A percentile compares a stretch with the other conserved stretches of the same genome.
Evolutionary conservation across 2,329 filamentous ascomycete species (phyloP).

Genomic region (Emergomyces africanus): DNA sequence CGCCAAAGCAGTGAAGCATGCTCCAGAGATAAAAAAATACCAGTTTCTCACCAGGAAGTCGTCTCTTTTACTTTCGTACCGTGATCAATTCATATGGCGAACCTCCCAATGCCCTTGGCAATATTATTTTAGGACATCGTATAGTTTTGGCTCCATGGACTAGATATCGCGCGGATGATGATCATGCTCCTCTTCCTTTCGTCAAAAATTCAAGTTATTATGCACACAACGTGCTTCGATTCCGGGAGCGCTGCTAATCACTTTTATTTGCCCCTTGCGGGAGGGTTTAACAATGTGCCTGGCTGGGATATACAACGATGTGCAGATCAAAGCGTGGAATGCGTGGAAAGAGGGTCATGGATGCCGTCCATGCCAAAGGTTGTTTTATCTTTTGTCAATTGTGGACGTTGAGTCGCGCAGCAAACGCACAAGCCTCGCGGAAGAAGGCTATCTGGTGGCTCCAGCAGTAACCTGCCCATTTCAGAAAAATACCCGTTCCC

Average conservation of each 20-base stretch:
- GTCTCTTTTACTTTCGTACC: background rate
- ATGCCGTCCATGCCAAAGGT: conserved; percentile 50
- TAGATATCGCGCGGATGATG: conserved; percentile 38
- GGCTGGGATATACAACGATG: conserved; percentile 47
- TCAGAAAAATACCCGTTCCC: conserved; percentile 22
- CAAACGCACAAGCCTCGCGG: conserved; percentile 19
- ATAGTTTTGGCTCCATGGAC: conserved; percentile 47
- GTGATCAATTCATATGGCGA: background rate
- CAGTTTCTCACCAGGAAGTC: background rate
- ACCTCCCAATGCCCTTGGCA: conserved; percentile 20
- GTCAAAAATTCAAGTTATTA: conserved; percentile 43
- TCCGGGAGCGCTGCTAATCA: conserved; percentile 45
- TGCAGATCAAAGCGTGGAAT: conserved; percentile 51
- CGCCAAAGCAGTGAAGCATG: background rate
- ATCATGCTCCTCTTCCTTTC: conserved; percentile 35
- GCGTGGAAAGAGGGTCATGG: conserved; percentile 44
- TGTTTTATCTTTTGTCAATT: conserved; percentile 51
- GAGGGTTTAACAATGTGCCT: conserved; percentile 40
- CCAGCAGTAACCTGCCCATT: conserved; percentile 29
- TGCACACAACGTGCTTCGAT: conserved; percentile 38
- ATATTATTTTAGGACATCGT: conserved; percentile 31
- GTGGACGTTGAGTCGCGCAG: conserved; percentile 48
- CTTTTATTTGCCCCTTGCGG: conserved; percentile 36
- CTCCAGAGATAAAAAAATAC: background rate
- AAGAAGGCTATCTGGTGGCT: conserved; percentile 15